Evolutionary conservation across 2,329 filamentous ascomycete genomes (phyloP), one percentile per base, ranked within the genome.

Genomic region (Ascochyta fabae): DNA sequence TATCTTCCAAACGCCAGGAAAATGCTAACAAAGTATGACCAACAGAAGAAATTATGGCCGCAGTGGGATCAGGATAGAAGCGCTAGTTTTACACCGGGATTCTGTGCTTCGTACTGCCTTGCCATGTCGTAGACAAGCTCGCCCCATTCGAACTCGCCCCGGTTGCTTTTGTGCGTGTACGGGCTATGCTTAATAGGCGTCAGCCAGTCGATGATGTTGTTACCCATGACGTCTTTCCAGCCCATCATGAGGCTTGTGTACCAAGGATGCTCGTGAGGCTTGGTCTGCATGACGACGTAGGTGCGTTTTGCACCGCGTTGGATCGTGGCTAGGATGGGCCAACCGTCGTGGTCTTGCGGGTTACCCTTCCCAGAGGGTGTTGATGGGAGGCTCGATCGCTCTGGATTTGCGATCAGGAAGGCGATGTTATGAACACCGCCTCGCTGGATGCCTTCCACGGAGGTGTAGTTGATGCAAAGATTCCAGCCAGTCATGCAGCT

Each of bases 241-340:
- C 98, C 98, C 26, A 80, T 77, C 59, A 84, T 81, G 8, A 78
- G 77, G 2, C 90, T 91, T 0, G 95, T 78, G 65, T 96, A 86
- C 87, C 92, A 99, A 0, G 92, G 91, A 64, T 96, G 96, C 64
- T 95, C 88, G 9, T 90, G 88, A 0, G 85, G 83, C 3, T 86
- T 80, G 0, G 89, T 91, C 58, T 85, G 83, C 2, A 97, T 79
- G 36, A 98, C 88, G 12, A 91, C 92, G 71, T 96, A 98, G 10
- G 85, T 89, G 26, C 88, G 84, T 5, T 78, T 61, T 16, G 52
- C 36, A 24, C 45, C 53, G 6, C 61, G 60, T n/a, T 58, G 54
- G 4, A 69, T 45, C 23, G 65, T 66, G 16, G 58, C 48, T 19
- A 70, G 10, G 9, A 70, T 54, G n/a, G 60, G 54, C 66, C 66